These are phyloP conservation scores for Gnaphalium uliginosum DNA, from an alignment of 129 eudicot genomes.

Conservation along the genomic window DNA sequence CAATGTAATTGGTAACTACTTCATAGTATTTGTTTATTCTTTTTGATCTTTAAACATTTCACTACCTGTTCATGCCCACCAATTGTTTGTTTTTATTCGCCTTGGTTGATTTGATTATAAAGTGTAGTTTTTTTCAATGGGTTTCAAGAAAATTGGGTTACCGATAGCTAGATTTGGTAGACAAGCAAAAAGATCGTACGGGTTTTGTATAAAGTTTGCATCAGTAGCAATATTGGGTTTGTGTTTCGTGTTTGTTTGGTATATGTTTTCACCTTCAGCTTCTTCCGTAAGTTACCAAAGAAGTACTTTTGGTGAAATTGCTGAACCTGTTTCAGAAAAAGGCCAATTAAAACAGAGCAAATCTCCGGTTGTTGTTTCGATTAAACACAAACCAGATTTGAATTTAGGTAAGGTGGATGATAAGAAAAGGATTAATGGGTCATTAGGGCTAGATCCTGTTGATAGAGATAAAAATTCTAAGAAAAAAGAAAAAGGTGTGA, in stretches of 20 bases:
- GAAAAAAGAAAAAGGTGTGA: constrained; percentile 39
- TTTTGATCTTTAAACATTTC: constrained; percentile 36
- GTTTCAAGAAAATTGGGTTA: constrained; percentile 40
- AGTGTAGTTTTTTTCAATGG: constrained; percentile 18
- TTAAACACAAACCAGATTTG: constrained; percentile 37
- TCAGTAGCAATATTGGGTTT: constrained; percentile 75
- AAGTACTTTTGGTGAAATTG: constrained; percentile 81
- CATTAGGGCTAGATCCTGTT: constrained; percentile 33
- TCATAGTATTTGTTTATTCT: background rate
- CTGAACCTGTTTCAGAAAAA: constrained; percentile 54
- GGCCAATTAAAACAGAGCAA: constrained; percentile 23
- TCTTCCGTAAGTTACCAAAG: constrained; percentile 69
- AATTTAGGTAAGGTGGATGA: constrained; percentile 35
- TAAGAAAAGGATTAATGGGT: constrained; percentile 52
- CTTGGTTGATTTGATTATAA: constrained; percentile 14
- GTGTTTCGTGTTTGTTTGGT: constrained; percentile 88
- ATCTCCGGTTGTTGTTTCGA: constrained; percentile 22
- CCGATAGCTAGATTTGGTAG: constrained; percentile 76
- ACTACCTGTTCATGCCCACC: constrained; percentile 29
- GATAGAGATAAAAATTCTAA: constrained; percentile 24
- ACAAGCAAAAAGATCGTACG: constrained; percentile 70
- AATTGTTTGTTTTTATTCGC: constrained; percentile 14
- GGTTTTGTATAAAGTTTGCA: constrained; percentile 65
- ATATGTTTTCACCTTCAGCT: constrained; percentile 74
- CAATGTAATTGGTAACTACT: constrained; percentile 27